Conservation (phyloP, 768 basidiomycete species). For the Termitomyces titanicus region DNA sequence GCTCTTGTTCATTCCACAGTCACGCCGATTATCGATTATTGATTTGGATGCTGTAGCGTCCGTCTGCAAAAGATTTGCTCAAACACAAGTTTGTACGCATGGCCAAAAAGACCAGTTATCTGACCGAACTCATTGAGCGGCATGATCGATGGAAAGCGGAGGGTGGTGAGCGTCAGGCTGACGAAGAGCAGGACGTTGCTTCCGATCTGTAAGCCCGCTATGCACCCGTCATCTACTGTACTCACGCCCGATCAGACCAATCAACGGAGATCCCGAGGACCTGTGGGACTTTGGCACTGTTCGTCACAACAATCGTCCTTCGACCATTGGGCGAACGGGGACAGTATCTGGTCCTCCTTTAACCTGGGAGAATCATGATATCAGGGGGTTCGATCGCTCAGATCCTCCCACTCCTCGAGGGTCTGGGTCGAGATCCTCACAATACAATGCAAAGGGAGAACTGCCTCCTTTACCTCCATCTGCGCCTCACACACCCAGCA, state of each 20-base stretch:
- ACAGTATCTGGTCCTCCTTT: constrained; percentile 63
- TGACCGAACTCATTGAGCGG: constrained; percentile 94
- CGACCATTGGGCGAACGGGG: constrained; percentile 68
- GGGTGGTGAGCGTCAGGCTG: constrained; percentile 72
- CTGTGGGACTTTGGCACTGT: constrained; percentile 99
- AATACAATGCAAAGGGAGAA: constrained; percentile 49
- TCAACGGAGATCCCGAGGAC: constrained; percentile 66
- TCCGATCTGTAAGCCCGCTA: constrained; percentile 57
- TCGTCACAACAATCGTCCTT: constrained; percentile 59
- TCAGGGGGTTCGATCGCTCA: constrained; percentile 40
- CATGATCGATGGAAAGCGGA: constrained; percentile 93
- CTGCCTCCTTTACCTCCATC: constrained; percentile 55
- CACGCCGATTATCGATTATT: constrained; percentile 10
- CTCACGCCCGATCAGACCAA: constrained; percentile 33
- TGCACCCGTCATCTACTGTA: neutral
- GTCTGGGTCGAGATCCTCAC: constrained; percentile 30
- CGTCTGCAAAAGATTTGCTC: constrained; percentile 89
- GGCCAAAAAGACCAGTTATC: constrained; percentile 91
- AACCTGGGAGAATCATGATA: constrained; percentile 78
- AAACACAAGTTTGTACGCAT: constrained; percentile 95
- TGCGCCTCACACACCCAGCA: constrained; percentile 31
- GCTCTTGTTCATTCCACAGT: constrained; percentile 20
- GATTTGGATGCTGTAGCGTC: constrained; percentile 55
- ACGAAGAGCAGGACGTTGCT: constrained; percentile 59
- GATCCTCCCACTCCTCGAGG: constrained; percentile 24